These are phyloP conservation scores for Tylopilus plumbeoviolaceoides DNA, from an alignment of 768 basidiomycete genomes.

Conservation along the genomic window DNA sequence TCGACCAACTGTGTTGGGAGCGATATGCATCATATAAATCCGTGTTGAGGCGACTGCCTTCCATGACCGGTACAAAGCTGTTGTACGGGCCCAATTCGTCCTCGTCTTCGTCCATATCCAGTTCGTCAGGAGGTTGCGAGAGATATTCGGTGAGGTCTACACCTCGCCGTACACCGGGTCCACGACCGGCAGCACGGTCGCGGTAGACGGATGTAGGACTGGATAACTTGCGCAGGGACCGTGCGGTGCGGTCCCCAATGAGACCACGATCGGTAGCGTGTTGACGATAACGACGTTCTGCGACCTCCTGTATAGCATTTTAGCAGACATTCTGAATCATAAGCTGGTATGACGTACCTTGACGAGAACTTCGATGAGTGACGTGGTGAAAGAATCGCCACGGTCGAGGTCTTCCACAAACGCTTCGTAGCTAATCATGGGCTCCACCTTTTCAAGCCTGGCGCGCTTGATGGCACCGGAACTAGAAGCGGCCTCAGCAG, in stretches of 20 bases:
- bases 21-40: slow-evolving; percentile 65
- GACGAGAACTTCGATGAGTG: slow-evolving; percentile 71
- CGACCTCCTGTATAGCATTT: slow-evolving; percentile 55
- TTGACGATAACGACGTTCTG: slow-evolving; percentile 62
- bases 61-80: slow-evolving; percentile 34
- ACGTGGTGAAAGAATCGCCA: slow-evolving; percentile 77
- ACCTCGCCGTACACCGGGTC: slow-evolving; percentile 27
- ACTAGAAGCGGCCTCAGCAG: slow-evolving; percentile 33
- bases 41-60: slow-evolving; percentile 53
- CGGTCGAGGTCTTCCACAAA: slow-evolving; percentile 76
- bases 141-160: slow-evolving; percentile 50
- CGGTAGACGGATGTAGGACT: slow-evolving; percentile 53
- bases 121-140: slow-evolving; percentile 48
- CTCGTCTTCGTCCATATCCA: slow-evolving; percentile 65
- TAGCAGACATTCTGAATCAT: neutral
- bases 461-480: slow-evolving; percentile 69
- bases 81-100: slow-evolving; percentile 51
- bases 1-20: slow-evolving; percentile 32
- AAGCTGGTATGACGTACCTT: slow-evolving; percentile 47
- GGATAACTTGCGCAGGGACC: slow-evolving; percentile 55
- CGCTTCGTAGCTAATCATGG: slow-evolving; percentile 64
- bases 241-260: slow-evolving; percentile 65
- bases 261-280: slow-evolving; percentile 49
- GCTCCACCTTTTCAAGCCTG: slow-evolving; percentile 59
- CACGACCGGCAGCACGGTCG: slow-evolving; percentile 37